These are phyloP conservation scores for Fragaria nilgerrensis DNA, from an alignment of 306 rosid species.

Conservation along the genomic window DNA sequence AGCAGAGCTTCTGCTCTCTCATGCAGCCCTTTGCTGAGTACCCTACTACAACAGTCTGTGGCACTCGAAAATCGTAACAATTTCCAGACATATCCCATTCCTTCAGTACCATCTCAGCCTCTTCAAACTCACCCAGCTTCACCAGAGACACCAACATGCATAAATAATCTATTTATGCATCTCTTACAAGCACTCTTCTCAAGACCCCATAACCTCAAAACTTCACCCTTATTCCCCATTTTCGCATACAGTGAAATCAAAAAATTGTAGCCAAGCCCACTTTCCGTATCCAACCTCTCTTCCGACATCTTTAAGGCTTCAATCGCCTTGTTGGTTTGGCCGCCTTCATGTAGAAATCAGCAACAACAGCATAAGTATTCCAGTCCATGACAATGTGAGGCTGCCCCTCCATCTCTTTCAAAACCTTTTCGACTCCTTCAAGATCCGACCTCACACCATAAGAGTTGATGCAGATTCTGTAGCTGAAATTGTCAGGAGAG, in stretches of 20 bases:
- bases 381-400: conserved; percentile 66
- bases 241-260: conserved; percentile 65
- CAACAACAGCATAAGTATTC: conserved; percentile 76
- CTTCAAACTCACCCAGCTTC: conserved; percentile 62
- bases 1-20: conserved; percentile 72
- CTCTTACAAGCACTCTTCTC: conserved; percentile 65
- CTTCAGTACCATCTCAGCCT: conserved; percentile 59
- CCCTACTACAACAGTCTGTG: conserved; percentile 48
- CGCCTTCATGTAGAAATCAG: conserved; percentile 59
- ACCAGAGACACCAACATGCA: conserved; percentile 59
- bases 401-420: conserved; percentile 73
- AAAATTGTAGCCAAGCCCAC: conserved; percentile 60
- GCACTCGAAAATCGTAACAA: conserved; percentile 65
- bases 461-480: conserved; percentile 80
- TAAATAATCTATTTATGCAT: conserved; percentile 66
- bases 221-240: conserved; percentile 59
- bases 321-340: conserved; percentile 41
- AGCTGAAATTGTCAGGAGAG: conserved; percentile 73
- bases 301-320: conserved; percentile 61
- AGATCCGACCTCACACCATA: conserved; percentile 58
- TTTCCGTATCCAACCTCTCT: conserved; percentile 60
- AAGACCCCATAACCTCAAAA: conserved; percentile 64
- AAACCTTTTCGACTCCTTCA: conserved; percentile 50
- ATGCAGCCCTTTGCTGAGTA: conserved; percentile 43
- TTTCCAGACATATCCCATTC: conserved; percentile 85